Percentiles rank a stretch among this genome's conserved stretches.
Evolutionary conservation across 345 rosid genomes (phyloP).

Genomic region (Barbarea vulgaris): DNA sequence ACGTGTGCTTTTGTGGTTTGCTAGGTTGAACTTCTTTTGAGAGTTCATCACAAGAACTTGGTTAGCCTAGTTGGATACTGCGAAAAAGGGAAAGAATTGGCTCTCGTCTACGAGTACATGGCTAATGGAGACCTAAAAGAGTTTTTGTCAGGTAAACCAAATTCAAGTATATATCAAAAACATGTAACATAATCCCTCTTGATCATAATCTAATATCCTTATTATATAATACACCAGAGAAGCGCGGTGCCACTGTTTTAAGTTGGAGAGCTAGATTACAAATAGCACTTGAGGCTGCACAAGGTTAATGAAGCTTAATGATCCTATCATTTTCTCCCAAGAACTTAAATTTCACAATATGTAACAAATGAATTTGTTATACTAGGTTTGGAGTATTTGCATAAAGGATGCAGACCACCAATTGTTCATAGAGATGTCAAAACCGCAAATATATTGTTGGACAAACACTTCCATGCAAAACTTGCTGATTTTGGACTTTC

Average conservation of each 20-base stretch:
- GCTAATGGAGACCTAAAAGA: slow-evolving; percentile 45
- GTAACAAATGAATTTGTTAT: background rate
- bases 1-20: background rate
- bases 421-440: slow-evolving; percentile 51
- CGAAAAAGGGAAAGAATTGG: slow-evolving; percentile 37
- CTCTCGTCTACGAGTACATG: slow-evolving; percentile 56
- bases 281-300: slow-evolving; percentile 35
- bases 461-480: slow-evolving; percentile 45
- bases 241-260: background rate
- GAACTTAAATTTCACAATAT: background rate
- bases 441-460: slow-evolving; percentile 45
- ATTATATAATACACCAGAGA: background rate
- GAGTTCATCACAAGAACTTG: slow-evolving; percentile 63
- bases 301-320: slow-evolving; percentile 25
- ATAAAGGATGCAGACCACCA: slow-evolving; percentile 47
- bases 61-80: slow-evolving; percentile 50
- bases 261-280: slow-evolving; percentile 28
- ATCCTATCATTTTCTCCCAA: background rate
- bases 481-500: slow-evolving; percentile 50
- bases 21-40: slow-evolving; percentile 51
- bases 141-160: slow-evolving; percentile 42
- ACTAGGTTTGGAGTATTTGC: slow-evolving; percentile 47
- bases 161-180: background rate
- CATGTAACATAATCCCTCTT: background rate
- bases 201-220: background rate